A percentile compares a stretch with the other conserved stretches of the same genome.
These are phyloP conservation scores for Talaromyces trachyspermus DNA, from an alignment of 495 filamentous ascomycete genomes.

Conservation along the genomic window DNA sequence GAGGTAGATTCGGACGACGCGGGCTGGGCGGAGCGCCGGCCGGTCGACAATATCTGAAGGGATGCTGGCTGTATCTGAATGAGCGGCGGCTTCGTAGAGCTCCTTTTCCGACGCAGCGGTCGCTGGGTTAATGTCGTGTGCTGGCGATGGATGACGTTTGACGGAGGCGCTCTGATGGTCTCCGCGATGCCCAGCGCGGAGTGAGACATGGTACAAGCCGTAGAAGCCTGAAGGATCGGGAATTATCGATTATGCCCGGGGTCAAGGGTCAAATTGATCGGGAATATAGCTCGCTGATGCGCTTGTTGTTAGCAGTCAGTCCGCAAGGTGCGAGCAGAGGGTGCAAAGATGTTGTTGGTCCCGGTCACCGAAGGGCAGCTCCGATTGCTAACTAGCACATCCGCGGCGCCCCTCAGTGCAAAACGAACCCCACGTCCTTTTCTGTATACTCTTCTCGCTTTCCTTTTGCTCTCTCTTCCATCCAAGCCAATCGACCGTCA, in stretches of 20 bases:
- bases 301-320: neutral
- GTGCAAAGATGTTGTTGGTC: no score
- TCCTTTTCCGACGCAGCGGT: constrained; percentile 57
- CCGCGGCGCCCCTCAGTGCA: neutral
- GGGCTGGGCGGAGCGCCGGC: constrained; percentile 46
- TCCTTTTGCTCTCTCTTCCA: neutral
- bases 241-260: no score
- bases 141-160: constrained; percentile 56
- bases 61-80: constrained; percentile 39
- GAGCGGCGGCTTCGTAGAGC: constrained; percentile 32
- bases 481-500: neutral
- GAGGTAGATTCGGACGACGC: constrained; percentile 58
- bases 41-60: constrained; percentile 38
- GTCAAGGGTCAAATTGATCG: neutral
- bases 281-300: neutral
- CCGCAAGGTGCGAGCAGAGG: neutral
- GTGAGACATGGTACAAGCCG: constrained; percentile 28
- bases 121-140: constrained; percentile 74
- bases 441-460: no score
- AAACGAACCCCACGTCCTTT: constrained; percentile 2
- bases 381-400: neutral
- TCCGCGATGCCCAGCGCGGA: constrained; percentile 57
- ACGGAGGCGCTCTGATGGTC: constrained; percentile 75
- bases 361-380: constrained; percentile 9
- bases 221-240: neutral